A percentile compares a stretch with the other conserved stretches of the same genome.
Conservation (phyloP, 2,329 filamentous ascomycete species). For the Aspergillus flavus region DNA sequence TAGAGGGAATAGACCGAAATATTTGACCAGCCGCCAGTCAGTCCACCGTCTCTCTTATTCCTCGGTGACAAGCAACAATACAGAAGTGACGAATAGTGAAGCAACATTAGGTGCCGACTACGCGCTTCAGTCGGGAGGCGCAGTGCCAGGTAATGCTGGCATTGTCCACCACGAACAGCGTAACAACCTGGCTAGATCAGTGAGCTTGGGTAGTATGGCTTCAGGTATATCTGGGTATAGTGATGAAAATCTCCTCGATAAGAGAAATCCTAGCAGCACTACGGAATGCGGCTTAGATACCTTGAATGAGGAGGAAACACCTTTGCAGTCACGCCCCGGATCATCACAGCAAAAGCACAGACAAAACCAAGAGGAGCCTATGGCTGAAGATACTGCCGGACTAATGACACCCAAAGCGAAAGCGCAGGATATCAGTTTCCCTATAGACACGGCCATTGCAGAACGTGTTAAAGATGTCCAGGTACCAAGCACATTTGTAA, state of each 20-base stretch:
- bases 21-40: constrained; percentile 57
- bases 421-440: constrained; percentile 60
- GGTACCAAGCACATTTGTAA: constrained; percentile 83
- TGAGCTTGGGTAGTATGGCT: constrained; percentile 87
- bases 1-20: constrained; percentile 55
- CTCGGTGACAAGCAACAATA: constrained; percentile 57
- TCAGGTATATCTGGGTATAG: constrained; percentile 67
- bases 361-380: constrained; percentile 31
- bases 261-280: constrained; percentile 42
- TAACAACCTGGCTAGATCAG: constrained; percentile 67
- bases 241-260: constrained; percentile 50
- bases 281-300: constrained; percentile 56
- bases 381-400: constrained; percentile 45
- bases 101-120: constrained; percentile 76
- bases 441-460: constrained; percentile 85
- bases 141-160: constrained; percentile 55
- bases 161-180: constrained; percentile 29
- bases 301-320: constrained; percentile 61
- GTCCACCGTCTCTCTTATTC: constrained; percentile 63
- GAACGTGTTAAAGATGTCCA: constrained; percentile 88
- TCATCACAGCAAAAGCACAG: constrained; percentile 36
- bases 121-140: constrained; percentile 79
- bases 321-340: constrained; percentile 35
- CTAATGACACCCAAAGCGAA: constrained; percentile 73
- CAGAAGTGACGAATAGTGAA: constrained; percentile 69